phyloP scores from a whole-genome alignment of 257 asterid species.

The Schizonepeta tenuifolia region DNA sequence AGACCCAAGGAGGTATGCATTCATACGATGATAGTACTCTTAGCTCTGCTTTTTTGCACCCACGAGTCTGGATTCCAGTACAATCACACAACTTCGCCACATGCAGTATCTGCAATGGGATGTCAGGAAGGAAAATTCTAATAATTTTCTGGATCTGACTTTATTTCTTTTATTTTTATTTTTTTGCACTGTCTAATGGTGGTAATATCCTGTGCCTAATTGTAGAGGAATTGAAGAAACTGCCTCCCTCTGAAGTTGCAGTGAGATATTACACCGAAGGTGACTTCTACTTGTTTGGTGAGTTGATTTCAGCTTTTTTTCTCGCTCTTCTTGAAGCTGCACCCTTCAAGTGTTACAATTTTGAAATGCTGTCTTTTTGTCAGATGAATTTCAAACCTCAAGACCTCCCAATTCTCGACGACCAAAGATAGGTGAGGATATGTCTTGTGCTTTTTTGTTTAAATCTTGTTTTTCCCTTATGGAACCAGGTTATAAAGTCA shows the following conservation, averaged over 20 bases:
- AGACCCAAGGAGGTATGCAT: slow-evolving; percentile 68
- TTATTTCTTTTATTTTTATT: not conserved
- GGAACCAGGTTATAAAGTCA: not conserved
- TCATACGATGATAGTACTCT: not conserved
- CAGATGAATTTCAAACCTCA: slow-evolving; percentile 95
- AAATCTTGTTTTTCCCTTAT: not conserved
- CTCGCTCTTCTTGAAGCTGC: not conserved
- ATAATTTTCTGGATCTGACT: not conserved
- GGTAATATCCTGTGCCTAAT: slow-evolving; percentile 25
- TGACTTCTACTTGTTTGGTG: slow-evolving; percentile 92
- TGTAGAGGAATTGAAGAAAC: slow-evolving; percentile 68
- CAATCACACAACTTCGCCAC: not conserved
- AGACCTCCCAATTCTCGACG: slow-evolving; percentile 81
- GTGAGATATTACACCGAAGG: slow-evolving; percentile 87
- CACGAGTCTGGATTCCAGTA: not conserved
- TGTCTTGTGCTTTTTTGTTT: not conserved
- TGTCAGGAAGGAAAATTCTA: not conserved
- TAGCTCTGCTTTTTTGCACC: slow-evolving; percentile 15
- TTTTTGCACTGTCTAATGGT: slow-evolving; percentile 30
- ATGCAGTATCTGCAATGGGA: not conserved
- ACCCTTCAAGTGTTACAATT: not conserved
- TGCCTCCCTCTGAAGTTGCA: slow-evolving; percentile 79
- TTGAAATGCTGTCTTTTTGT: not conserved
- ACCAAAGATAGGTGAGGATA: slow-evolving; percentile 78
- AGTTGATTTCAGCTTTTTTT: slow-evolving; percentile 34